Percentiles rank a stretch among this genome's conserved stretches.
Conservation (phyloP, 2,329 filamentous ascomycete genomes). For the Emmonsiellopsis sp. region DNA sequence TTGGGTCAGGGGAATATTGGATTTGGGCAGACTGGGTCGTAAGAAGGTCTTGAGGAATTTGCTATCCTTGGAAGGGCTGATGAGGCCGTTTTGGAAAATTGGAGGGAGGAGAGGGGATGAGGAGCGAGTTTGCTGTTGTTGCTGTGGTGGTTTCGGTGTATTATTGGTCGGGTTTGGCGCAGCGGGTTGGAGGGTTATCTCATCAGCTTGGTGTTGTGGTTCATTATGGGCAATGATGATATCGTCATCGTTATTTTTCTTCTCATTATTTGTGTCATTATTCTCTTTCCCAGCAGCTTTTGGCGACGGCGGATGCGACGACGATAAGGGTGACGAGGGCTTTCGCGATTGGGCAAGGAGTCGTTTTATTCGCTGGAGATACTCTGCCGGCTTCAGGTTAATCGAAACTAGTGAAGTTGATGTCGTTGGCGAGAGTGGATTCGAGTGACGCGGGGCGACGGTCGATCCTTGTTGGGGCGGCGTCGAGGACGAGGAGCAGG, state of each 20-base stretch:
- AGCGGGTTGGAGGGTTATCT: neutral
- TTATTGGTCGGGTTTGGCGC: neutral
- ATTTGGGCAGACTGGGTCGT: conserved; percentile 1
- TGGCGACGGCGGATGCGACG: neutral
- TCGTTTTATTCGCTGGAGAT: neutral
- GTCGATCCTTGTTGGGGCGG: neutral
- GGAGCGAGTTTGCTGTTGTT: neutral
- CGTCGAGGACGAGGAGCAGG: neutral
- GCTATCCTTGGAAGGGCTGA: conserved; percentile 4
- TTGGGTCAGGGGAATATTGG: conserved; percentile 6
- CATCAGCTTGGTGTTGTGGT: neutral
- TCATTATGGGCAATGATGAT: neutral
- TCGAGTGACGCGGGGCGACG: neutral
- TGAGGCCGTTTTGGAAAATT: neutral
- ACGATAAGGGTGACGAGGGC: neutral
- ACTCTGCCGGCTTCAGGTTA: neutral
- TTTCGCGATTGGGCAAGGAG: neutral
- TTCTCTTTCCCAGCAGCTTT: neutral
- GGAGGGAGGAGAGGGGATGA: neutral
- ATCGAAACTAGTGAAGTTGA: neutral
- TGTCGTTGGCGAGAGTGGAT: neutral
- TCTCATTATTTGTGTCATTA: neutral
- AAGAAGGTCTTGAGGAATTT: conserved; percentile 4
- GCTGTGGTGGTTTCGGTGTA: neutral
- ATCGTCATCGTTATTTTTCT: neutral